Evolutionary conservation across 345 rosid genomes (phyloP).

Genomic region (Moricandia moricandioides): DNA sequence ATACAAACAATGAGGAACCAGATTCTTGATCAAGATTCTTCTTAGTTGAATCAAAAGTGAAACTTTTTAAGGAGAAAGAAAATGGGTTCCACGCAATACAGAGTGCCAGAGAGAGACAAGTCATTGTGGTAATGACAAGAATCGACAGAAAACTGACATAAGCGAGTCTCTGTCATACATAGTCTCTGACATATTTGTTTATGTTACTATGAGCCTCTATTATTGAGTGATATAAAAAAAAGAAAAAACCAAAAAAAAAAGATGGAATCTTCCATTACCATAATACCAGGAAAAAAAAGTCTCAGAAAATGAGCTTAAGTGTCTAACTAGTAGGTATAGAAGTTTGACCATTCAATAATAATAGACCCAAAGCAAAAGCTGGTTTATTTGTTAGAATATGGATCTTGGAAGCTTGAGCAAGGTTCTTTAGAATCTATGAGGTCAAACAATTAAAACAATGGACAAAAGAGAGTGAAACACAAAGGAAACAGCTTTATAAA

Average conservation of each 20-base stretch:
- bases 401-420: conserved; percentile 28
- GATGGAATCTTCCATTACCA: conserved; percentile 39
- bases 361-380: background rate
- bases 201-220: conserved; percentile 42
- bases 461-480: conserved; percentile 30
- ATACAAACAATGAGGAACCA: background rate
- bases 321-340: background rate
- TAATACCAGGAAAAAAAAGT: background rate
- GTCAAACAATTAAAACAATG: conserved; percentile 35
- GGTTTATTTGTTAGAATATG: background rate
- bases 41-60: background rate
- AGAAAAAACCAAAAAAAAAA: conserved; percentile 27
- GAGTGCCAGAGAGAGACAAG: conserved; percentile 23
- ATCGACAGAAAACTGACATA: conserved; percentile 30
- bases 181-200: conserved; percentile 38
- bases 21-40: background rate
- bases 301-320: conserved; percentile 6
- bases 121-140: conserved; percentile 27
- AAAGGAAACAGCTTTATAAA: conserved; percentile 32
- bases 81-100: conserved; percentile 13
- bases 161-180: conserved; percentile 33
- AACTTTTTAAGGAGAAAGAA: background rate
- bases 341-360: conserved; percentile 3
- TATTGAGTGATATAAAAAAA: conserved; percentile 47
- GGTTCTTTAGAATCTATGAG: conserved; percentile 33